Percentiles rank a stretch among this genome's conserved stretches.
These are phyloP conservation scores for Porodaedalea pini DNA, from an alignment of 1,284 basidiomycete species.

Conservation along the genomic window DNA sequence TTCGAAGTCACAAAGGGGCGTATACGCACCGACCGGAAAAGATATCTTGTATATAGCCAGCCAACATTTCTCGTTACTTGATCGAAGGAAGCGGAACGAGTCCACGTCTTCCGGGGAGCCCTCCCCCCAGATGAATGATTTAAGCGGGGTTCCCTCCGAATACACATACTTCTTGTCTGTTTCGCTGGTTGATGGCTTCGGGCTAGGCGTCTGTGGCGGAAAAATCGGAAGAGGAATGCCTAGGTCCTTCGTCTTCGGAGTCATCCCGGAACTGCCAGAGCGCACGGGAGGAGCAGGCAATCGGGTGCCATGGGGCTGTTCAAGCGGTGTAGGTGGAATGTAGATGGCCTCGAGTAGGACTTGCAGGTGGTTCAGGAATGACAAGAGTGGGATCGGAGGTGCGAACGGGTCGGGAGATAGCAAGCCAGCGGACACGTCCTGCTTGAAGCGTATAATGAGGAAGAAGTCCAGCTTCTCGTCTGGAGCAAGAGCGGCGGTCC, in stretches of 20 bases:
- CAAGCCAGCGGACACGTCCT: slow-evolving; percentile 29
- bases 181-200: slow-evolving; percentile 64
- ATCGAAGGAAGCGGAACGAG: slow-evolving; percentile 62
- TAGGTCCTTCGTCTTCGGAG: slow-evolving; percentile 30
- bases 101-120: slow-evolving; percentile 46
- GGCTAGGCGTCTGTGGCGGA: slow-evolving; percentile 73
- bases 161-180: slow-evolving; percentile 70
- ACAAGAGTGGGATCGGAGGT: slow-evolving; percentile 55
- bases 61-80: slow-evolving; percentile 57
- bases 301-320: slow-evolving; percentile 33
- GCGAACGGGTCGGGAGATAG: slow-evolving; percentile 32
- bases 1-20: slow-evolving; percentile 3
- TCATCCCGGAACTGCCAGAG: slow-evolving; percentile 13
- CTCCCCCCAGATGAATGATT: slow-evolving; percentile 71
- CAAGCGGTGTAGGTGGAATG: slow-evolving; percentile 52
- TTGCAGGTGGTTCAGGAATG: slow-evolving; percentile 69
- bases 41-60: slow-evolving; percentile 71
- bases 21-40: slow-evolving; percentile 66
- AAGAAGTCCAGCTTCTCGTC: slow-evolving; percentile 75
- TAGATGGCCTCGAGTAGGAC: slow-evolving; percentile 79
- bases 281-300: slow-evolving; percentile 43
- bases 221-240: slow-evolving; percentile 58
- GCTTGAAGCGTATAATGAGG: slow-evolving; percentile 51
- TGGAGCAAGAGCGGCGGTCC: slow-evolving; percentile 33
- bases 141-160: slow-evolving; percentile 71